Evolutionary conservation across 805 yeast species (phyloP).

Genomic region (Metschnikowia arizonensis): DNA sequence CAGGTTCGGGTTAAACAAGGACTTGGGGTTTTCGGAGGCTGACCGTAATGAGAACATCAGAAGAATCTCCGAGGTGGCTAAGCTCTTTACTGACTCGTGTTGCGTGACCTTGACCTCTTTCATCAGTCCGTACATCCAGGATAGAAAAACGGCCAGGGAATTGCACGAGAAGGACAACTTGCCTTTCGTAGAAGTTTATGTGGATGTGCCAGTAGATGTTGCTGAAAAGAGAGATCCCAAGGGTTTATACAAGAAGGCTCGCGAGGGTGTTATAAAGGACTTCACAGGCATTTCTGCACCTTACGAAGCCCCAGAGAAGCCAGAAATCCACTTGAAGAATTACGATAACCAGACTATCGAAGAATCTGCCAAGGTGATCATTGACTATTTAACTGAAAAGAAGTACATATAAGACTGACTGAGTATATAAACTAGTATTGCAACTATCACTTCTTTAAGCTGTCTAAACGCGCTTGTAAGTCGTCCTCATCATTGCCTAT

Average conservation of each 20-base stretch:
- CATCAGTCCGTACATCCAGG: conserved; percentile 85
- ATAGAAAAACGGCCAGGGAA: conserved; percentile 81
- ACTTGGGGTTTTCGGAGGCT: conserved; percentile 84
- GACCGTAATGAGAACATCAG: conserved; percentile 95
- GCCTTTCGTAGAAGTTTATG: conserved; percentile 86
- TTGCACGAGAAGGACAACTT: conserved; percentile 70
- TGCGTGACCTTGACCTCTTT: conserved; percentile 84
- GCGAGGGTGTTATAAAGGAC: conserved; percentile 90
- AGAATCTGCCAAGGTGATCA: conserved; percentile 71
- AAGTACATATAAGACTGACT: conserved; percentile 39
- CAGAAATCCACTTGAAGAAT: conserved; percentile 80
- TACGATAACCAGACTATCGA: conserved; percentile 64
- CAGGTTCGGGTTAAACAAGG: conserved; percentile 92
- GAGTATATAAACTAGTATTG: too few species aligned
- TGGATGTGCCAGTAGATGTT: conserved; percentile 89
- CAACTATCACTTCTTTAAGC: conserved; percentile 56
- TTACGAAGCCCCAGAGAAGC: conserved; percentile 82
- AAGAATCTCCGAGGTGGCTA: conserved; percentile 91
- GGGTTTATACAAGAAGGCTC: conserved; percentile 93
- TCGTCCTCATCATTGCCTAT: conserved; percentile 70
- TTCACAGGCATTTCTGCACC: conserved; percentile 97
- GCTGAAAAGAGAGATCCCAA: conserved; percentile 98
- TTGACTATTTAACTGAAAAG: conserved; percentile 58
- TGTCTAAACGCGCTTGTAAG: conserved; percentile 81
- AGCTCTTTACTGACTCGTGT: conserved; percentile 91